Evolutionary conservation across 192 early-diverging fungal genomes (phyloP), one percentile per base, ranked within the genome.

Genomic region (Dissophora globulifera): DNA sequence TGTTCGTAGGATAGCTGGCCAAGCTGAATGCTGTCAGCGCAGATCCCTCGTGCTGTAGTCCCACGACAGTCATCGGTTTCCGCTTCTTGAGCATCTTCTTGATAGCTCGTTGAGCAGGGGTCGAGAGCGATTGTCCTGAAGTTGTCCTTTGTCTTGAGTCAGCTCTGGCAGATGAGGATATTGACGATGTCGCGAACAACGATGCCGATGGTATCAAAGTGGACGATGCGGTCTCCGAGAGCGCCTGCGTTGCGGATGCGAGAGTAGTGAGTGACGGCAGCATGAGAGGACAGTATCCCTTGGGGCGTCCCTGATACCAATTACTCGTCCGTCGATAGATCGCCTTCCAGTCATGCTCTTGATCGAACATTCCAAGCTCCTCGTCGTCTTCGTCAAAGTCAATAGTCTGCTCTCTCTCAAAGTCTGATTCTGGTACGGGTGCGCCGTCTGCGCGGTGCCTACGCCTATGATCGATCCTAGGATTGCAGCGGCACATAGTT

Each of bases 271-370:
- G 47, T 9, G 69, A 74, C 20, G 69, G 55, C 22, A 78, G 15
- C 19, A 55, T 67, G 11, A 48, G 19, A 3, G 81, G 79, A 16
- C 67, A 81, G 31, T 79, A 81, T 1, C 58, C 78, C 23, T 60
- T 64, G 23, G 70, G 69, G n/a, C 75, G 50, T 3, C 81, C 81
- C 5, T 38, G 62, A 47, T 81, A 78, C 84, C 84, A 85, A 48
- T 83, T 81, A 17, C 61, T 69, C 4, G 75, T 80, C 25, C 70
- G 50, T 19, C 79, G 78, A 47, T 85, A 85, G 22, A 83, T 50
- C 25, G 76, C 78, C 22, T 69, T 76, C 82, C 82, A 83, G 40
- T 74, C 61, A 26, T 74, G 31, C 33, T 71, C 59, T 8, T 62
- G 16, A 31, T 26, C 42, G 27, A 25, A 22, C 4, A 42, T 17